Evolutionary conservation across 2,329 filamentous ascomycete genomes (phyloP), one percentile per base, ranked within the genome.

Genomic region (Fusarium temperatum): DNA sequence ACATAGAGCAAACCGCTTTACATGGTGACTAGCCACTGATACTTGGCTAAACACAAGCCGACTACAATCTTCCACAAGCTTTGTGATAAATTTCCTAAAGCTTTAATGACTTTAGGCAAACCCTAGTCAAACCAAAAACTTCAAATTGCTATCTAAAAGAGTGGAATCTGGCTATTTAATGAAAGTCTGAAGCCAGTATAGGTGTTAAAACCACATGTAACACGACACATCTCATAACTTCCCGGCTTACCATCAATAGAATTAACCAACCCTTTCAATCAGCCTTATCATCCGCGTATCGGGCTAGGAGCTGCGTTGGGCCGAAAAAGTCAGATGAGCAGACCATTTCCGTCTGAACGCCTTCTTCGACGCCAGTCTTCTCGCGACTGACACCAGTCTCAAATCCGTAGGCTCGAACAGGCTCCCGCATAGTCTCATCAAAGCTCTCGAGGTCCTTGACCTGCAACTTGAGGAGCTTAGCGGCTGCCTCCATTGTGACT

Each of bases 171-270:
- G 38, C 38, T 26, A 17, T 38, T 62, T 20, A 62, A 62, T 14
- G 48, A 62, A 3, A 36, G 39, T 6, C 48, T 62, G 30, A 4
- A 56, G 30, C 30, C n/a, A 44, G 39, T 0, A 14, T 8, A 22
- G 22, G 6, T 18, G 0, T 10, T 8, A 30, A 30, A 32, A 1
- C 22, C 8, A 42, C 8, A 15, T 9, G 0, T 0, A 15, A 15
- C 8, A 42, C 39, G 2, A n/a, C 39, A 4, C 22, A 42, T 42
- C 39, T 42, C 20, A n/a, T 41, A 38, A 38, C 4, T 38, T 38
- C 9, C 36, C 36, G 5, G 30, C 5, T n/a, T n/a, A n/a, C n/a
- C n/a, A n/a, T n/a, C n/a, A n/a, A n/a, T n/a, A n/a, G n/a, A n/a
- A n/a, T 14, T 5, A 32, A 20, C 5, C 9, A 20, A 11, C 9